Conservation (phyloP, 345 rosid genomes). For the Acer campestre region DNA sequence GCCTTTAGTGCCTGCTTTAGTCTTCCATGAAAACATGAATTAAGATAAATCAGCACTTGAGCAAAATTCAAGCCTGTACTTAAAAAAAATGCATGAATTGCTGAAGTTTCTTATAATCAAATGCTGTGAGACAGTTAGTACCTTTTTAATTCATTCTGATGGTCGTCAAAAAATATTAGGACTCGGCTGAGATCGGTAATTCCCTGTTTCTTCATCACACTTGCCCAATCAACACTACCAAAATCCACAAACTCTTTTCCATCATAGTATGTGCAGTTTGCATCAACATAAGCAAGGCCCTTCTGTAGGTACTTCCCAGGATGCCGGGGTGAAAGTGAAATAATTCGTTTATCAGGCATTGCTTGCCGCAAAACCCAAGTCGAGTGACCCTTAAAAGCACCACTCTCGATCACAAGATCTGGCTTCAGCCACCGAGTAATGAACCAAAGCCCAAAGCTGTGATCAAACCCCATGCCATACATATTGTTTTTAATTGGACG, state of each 20-base stretch:
- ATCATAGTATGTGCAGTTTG: slow-evolving; percentile 92
- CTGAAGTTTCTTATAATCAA: slow-evolving; percentile 1
- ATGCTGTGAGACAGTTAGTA: slow-evolving; percentile 18
- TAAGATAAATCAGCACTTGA: slow-evolving; percentile 19
- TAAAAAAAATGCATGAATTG: background rate
- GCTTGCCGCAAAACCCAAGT: slow-evolving; percentile 99
- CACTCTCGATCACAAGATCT: slow-evolving; percentile 96
- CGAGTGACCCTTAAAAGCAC: slow-evolving; percentile 98
- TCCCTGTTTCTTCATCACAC: slow-evolving; percentile 63
- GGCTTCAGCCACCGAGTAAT: slow-evolving; percentile 86
- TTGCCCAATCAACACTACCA: slow-evolving; percentile 85
- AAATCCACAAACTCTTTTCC: slow-evolving; percentile 98
- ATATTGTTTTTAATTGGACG: slow-evolving; percentile 92
- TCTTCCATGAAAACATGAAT: slow-evolving; percentile 41
- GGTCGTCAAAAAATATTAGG: slow-evolving; percentile 92
- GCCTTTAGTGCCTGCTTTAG: slow-evolving; percentile 77
- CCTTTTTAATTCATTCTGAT: slow-evolving; percentile 98
- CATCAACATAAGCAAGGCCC: slow-evolving; percentile 98
- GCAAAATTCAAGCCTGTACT: background rate
- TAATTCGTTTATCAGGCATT: slow-evolving; percentile 79
- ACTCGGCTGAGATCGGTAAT: slow-evolving; percentile 63
- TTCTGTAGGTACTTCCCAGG: slow-evolving; percentile 89
- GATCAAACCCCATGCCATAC: slow-evolving; percentile 99
- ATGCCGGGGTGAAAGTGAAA: slow-evolving; percentile 87
- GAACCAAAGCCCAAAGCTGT: slow-evolving; percentile 99